Evolutionary conservation across 345 rosid genomes (phyloP), one percentile per base, ranked within the genome.

Genomic region (Eucalyptus regnans): DNA sequence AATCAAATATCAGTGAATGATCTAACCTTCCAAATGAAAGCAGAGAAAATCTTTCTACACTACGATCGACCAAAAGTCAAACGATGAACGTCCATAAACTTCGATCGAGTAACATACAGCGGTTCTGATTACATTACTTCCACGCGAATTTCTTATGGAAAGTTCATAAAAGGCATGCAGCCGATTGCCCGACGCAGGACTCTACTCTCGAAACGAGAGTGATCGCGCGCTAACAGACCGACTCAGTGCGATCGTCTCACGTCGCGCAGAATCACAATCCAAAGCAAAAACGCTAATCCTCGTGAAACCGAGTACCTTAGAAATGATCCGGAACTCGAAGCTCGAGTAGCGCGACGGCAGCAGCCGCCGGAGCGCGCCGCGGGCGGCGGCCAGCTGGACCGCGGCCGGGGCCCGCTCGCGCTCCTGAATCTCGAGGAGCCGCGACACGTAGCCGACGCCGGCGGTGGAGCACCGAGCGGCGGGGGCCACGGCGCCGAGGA

Each of bases 401-500:
- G 95, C 83, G 46, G 95, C 92, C 89, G 95, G 90, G 90, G 96
- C 94, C 37, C 96, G 91, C 92, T 94, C 96, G 68, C 91, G 91
- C 37, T 93, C 96, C 91, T 95, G 97, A 83, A 93, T 91, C 31
- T 94, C 93, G 86, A 95, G 96, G 43, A 95, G 91, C 51, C 90
- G 88, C 18, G 96, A 94, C n/a, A 95, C 90, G 92, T 94, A 93
- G 31, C 91, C 92, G 89, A 94, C 95, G 66, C 97, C 97, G 92
- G 92, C 86, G 54, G 97, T 93, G 60, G 96, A 94, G 4, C 95
- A 79, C 22, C 76, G 90, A 88, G 90, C 91, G 18, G 80, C 6
- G 29, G 29, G 12, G 27, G 90, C 79, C 48, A 91, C 48, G 49
- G 89, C 37, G 68, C 89, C 80, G 90, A 85, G 43, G 91, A 60